Conservation (phyloP, 1,284 basidiomycete genomes). For the Ceratobasidium sp. region DNA sequence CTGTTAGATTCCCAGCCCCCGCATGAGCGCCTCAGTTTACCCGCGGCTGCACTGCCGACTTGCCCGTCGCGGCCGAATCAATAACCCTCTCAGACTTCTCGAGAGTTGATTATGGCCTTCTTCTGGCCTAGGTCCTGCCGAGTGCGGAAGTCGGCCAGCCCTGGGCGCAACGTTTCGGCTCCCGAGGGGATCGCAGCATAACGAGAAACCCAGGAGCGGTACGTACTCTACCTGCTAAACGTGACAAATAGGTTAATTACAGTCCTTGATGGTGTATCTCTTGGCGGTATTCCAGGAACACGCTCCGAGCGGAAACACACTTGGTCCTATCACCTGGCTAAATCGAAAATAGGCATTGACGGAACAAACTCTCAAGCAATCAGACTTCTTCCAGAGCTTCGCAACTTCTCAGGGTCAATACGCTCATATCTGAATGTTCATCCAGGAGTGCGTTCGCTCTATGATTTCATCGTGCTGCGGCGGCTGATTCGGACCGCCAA, state of each 20-base stretch:
- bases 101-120: neutral
- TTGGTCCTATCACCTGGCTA: neutral
- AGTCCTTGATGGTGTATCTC: neutral
- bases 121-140: neutral
- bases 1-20: neutral
- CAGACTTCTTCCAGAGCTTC: constrained; percentile 9
- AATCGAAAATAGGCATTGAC: constrained; percentile 14
- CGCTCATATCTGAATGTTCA: neutral
- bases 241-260: neutral
- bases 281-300: neutral
- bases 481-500: constrained; percentile 32
- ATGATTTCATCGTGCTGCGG: constrained; percentile 35
- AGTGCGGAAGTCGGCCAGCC: neutral
- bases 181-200: neutral
- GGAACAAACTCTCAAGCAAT: constrained; percentile 39
- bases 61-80: neutral
- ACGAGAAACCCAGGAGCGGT: neutral
- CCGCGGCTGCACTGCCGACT: neutral
- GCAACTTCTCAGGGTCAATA: constrained; percentile 23
- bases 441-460: neutral
- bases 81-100: neutral
- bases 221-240: neutral
- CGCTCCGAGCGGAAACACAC: too few relatives aligned
- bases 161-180: neutral
- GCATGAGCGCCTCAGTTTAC: neutral